Base-by-base conservation (phyloP, 805 yeast genomes). In the Millerago galiae region DNA sequence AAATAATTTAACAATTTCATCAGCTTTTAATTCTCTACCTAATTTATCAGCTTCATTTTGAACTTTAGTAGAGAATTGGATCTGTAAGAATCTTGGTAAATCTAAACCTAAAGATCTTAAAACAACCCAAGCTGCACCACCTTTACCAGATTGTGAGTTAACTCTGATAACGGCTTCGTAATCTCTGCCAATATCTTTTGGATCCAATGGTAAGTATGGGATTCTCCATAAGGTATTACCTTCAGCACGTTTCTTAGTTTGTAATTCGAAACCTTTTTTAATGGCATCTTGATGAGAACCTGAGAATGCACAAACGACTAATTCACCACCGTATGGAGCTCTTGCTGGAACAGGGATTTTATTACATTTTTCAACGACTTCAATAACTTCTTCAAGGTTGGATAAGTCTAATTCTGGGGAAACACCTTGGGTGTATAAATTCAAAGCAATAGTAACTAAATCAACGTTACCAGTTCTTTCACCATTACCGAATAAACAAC, bases 391-490 rank as follows among this genome's bases (percentile, higher is more conserved):
- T 56, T 78, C 78, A 47, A 83, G 65, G 54, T 83, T 84, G 16
- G 85, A 78, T 58, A 83, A 79, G 58, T 83, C 90, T 52, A 83
- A 69, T 32, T 76, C 71, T 45, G 91, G 90, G 32, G 81, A 61
- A 35, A 82, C 76, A 53, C 91, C 91, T 53, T 81, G 83, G 25
- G 89, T 83, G 68, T 83, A 83, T 79, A 83, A 63, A 70, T 83
- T 83, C 54, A 83, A 67, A 3, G 87, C 91, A 47, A 83, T 76
- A 18, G 89, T 83, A 40, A 80, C 79, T 49, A 83, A 68, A 62
- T 83, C 91, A 52, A 83, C 90, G 60, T 83, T 83, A 67, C 91
- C 91, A 25, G 91, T 83, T 67, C 91, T 72, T 71, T 83, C 91
- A 66, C 91, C 91, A 62, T 82, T 83, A 56, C 90, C 90, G 50